Evolutionary conservation across 352 stramenopile species (phyloP), one percentile per base, ranked within the genome.

Genomic region (Phytopythium montanum): DNA sequence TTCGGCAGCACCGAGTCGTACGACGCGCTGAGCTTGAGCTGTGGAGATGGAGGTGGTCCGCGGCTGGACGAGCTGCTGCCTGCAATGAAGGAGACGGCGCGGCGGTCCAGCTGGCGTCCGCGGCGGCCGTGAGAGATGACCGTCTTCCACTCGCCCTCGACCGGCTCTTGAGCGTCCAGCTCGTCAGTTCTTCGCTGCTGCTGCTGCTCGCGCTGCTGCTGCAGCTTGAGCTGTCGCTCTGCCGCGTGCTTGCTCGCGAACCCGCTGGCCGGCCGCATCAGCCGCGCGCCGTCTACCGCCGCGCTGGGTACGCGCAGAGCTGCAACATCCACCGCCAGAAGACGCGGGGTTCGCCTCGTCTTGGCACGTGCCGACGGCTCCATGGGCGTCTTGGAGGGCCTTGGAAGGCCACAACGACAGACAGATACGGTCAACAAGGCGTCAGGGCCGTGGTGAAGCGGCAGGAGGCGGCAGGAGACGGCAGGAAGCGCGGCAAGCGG

Each of bases 81-180:
- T n/a, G 13, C 50, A 7, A 56, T 45, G 26, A 56, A 56, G 31
- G 31, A 45, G 5, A 33, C 25, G 7, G 61, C 54, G 33, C 61
- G 56, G 31, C 58, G 61, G 14, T 74, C 66, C 29, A 57, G 29
- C 50, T 56, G 50, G 29, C 61, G 61, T 0, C 61, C 49, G 0
- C 69, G 57, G 13, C 66, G 66, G 7, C 66, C 69, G 28, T 77
- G 69, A 28, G 69, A 69, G 29, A 77, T 60, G 38, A 74, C 66
- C 14, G 69, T 76, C 57, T 72, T 73, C 69, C 69, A 73, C 58
- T 72, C 66, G 50, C 66, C 66, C 25, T 72, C 69, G 48, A 64
- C 60, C 34, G 68, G 41, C 9, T 56, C 61, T 44, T 72, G 59
- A 21, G 66, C 36, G 41, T 72, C 62, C n/a, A 56, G 54, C 54